phyloP scores from a whole-genome alignment of 1,284 basidiomycete species.

The Takashimella tepidaria region DNA sequence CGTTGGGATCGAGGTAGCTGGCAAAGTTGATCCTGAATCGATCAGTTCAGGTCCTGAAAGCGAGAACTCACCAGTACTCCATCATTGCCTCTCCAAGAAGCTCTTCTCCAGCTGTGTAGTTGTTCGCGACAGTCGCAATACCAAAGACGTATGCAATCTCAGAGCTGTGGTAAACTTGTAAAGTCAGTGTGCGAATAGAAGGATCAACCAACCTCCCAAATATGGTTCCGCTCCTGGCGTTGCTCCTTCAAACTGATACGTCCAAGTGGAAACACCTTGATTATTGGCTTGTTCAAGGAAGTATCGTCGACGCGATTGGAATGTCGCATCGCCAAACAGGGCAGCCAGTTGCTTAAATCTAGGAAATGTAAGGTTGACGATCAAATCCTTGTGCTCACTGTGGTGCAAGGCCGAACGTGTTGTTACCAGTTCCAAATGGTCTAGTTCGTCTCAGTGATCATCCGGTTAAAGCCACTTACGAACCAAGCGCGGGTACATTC shows the following conservation, averaged over 20 bases:
- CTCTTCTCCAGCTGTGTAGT: conserved; percentile 23
- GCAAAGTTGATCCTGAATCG: conserved; percentile 41
- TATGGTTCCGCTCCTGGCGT: conserved; percentile 8
- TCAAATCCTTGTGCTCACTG: background rate
- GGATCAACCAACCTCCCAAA: conserved; percentile 23
- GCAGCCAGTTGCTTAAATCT: conserved; percentile 30
- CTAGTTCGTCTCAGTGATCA: background rate
- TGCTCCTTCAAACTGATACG: conserved; percentile 29
- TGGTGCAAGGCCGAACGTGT: conserved; percentile 6
- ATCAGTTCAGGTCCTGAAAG: background rate
- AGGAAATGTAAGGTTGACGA: no score
- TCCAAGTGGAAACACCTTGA: conserved; percentile 30
- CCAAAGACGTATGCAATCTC: conserved; percentile 33
- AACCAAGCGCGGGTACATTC: conserved; percentile 21
- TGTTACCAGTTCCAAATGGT: background rate
- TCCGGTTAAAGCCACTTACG: conserved; percentile 15
- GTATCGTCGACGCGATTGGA: conserved; percentile 29
- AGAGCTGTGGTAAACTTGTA: conserved; percentile 22
- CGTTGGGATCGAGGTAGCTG: conserved; percentile 36
- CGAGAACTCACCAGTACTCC: conserved; percentile 35
- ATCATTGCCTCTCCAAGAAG: conserved; percentile 24
- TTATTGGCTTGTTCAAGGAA: conserved; percentile 26
- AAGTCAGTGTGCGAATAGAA: no score
- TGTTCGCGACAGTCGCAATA: conserved; percentile 4
- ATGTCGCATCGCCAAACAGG: conserved; percentile 27